Percentiles rank a stretch among this genome's conserved stretches.
These are phyloP conservation scores for Fraxinus albicans DNA, from an alignment of 305 asterid species.

Conservation along the genomic window DNA sequence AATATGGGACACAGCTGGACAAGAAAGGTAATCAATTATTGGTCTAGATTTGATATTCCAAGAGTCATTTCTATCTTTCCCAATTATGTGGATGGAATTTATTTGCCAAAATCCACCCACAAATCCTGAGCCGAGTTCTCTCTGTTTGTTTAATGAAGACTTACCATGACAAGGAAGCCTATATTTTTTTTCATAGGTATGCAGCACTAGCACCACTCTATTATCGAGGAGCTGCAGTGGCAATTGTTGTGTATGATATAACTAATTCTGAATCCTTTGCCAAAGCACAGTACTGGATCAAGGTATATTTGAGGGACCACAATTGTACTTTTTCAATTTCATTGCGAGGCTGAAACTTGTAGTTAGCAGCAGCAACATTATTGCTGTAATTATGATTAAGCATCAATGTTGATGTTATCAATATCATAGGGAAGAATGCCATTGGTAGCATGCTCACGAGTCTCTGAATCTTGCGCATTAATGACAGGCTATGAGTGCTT, in stretches of 20 bases:
- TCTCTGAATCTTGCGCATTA: neutral
- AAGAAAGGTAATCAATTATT: constrained; percentile 68
- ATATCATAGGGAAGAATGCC: neutral
- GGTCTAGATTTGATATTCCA: neutral
- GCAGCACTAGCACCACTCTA: constrained; percentile 85
- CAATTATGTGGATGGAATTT: neutral
- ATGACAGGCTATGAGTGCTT: neutral
- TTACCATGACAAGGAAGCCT: constrained; percentile 9
- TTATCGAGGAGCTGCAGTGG: constrained; percentile 98
- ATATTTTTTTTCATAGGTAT: constrained; percentile 43
- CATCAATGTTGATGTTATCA: neutral
- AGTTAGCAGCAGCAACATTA: neutral
- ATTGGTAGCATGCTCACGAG: neutral
- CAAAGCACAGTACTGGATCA: constrained; percentile 91
- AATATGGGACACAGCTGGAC: constrained; percentile 99
- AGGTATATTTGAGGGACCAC: constrained; percentile 48
- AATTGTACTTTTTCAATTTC: neutral
- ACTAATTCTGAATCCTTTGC: constrained; percentile 73
- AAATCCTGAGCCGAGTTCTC: constrained; percentile 19
- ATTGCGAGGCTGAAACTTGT: neutral
- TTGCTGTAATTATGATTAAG: neutral
- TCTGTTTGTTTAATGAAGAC: constrained; percentile 7
- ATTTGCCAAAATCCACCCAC: neutral
- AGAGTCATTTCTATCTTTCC: constrained; percentile 1
- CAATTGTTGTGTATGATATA: constrained; percentile 79